A percentile compares a stretch with the other conserved stretches of the same genome.
phyloP scores from a whole-genome alignment of 257 asterid species.

The Buddleja alternifolia region DNA sequence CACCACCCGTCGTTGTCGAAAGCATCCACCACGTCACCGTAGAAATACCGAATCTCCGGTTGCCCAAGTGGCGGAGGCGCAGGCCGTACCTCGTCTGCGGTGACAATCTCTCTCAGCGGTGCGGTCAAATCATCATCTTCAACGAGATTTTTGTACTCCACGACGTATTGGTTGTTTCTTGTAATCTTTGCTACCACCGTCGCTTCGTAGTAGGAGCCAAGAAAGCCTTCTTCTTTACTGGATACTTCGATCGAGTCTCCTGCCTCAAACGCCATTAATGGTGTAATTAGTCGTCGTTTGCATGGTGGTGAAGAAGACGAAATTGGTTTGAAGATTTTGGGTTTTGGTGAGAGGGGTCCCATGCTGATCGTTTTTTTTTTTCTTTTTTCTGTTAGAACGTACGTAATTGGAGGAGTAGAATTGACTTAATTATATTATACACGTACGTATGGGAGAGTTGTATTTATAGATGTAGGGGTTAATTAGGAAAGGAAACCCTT shows the following conservation, averaged over 20 bases:
- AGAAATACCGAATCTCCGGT: not conserved
- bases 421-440: no score
- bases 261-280: no score
- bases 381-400: no score
- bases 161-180: conserved; percentile 13
- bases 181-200: conserved; percentile 18
- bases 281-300: no score
- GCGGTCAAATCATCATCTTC: conserved; percentile 31
- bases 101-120: conserved; percentile 34
- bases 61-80: conserved; percentile 25
- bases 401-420: no score
- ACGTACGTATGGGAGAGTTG: no score
- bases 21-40: conserved; percentile 44
- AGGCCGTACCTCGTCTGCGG: conserved; percentile 37
- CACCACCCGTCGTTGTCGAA: conserved; percentile 54
- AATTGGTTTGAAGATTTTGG: no score
- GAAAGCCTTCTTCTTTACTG: conserved; percentile 34
- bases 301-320: no score
- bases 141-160: conserved; percentile 30
- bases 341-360: no score
- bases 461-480: no score
- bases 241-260: conserved; percentile 33
- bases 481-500: no score
- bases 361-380: no score
- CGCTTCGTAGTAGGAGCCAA: conserved; percentile 37